Conservation (phyloP, 495 filamentous ascomycete species). For the Bacidia gigantensis region DNA sequence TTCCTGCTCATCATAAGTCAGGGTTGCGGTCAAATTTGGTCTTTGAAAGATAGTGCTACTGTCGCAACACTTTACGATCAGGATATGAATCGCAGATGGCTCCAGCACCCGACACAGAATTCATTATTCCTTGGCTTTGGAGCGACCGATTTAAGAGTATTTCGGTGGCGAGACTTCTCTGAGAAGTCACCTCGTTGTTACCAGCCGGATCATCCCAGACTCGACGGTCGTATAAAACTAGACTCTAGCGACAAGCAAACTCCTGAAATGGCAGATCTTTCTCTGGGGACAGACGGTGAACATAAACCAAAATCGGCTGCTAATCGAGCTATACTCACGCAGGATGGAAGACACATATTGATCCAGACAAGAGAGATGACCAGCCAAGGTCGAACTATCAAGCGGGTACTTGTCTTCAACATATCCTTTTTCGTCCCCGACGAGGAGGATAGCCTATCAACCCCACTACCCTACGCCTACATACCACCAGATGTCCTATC, state of each 20-base stretch:
- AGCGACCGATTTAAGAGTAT: neutral
- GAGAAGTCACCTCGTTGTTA: neutral
- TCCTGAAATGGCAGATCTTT: neutral
- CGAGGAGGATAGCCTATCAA: neutral
- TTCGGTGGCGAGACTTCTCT: conserved; percentile 8
- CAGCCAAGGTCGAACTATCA: no score
- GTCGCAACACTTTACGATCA: neutral
- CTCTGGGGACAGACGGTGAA: neutral
- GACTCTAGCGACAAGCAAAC: neutral
- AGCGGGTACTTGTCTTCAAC: no score
- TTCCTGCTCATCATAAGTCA: conserved; percentile 9
- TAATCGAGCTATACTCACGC: neutral
- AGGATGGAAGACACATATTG: conserved; percentile 1
- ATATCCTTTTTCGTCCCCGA: no score
- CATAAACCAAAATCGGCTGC: neutral
- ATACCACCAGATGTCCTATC: neutral
- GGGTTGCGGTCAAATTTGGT: conserved; percentile 9
- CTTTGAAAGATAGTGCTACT: neutral
- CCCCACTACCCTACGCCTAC: neutral
- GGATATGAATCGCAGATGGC: conserved; percentile 2
- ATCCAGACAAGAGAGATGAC: no score
- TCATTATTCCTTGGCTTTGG: conserved; percentile 3
- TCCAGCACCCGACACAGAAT: conserved; percentile 6
- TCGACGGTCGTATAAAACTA: neutral
- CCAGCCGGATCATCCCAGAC: neutral